Percentiles rank a stretch among this genome's conserved stretches.
Evolutionary conservation across 352 stramenopile species (phyloP).

Genomic region (Elongisporangium anandrum): DNA sequence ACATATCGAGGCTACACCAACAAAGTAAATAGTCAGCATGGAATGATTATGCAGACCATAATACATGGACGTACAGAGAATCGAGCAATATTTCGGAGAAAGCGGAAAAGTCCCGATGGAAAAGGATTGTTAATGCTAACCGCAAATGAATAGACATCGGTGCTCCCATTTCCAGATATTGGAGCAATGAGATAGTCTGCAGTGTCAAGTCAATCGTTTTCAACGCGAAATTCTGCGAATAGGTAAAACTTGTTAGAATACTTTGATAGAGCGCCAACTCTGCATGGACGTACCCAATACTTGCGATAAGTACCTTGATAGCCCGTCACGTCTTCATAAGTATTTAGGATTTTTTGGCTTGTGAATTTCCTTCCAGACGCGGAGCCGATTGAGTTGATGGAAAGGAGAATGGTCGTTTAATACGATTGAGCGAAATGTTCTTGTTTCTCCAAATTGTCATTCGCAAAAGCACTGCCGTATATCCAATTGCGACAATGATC

Average conservation of each 20-base stretch:
- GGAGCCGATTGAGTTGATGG: neutral
- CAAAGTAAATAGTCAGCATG: constrained; percentile 6
- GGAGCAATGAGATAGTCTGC: neutral
- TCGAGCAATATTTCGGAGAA: constrained; percentile 5
- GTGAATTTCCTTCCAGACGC: no score
- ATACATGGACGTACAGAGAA: constrained; percentile 1
- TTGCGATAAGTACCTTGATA: constrained; percentile 26
- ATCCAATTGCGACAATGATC: constrained; percentile 4
- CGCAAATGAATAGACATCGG: neutral
- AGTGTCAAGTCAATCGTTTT: constrained; percentile 17
- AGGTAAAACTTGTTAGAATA: no score
- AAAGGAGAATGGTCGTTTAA: no score
- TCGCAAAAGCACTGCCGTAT: constrained; percentile 15
- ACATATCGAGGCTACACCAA: constrained; percentile 19
- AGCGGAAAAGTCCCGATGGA: neutral
- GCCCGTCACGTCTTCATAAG: constrained; percentile 12
- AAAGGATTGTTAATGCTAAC: constrained; percentile 3
- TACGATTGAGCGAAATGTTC: no score
- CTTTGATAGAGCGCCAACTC: constrained; percentile 3
- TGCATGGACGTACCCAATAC: constrained; percentile 23
- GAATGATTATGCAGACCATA: no score
- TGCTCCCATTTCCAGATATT: constrained; percentile 2
- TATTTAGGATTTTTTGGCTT: neutral
- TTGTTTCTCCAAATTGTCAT: constrained; percentile 23
- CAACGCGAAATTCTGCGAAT: constrained; percentile 2